Conservation (phyloP, 495 filamentous ascomycete species). For the Amphirosellinia nigrospora region DNA sequence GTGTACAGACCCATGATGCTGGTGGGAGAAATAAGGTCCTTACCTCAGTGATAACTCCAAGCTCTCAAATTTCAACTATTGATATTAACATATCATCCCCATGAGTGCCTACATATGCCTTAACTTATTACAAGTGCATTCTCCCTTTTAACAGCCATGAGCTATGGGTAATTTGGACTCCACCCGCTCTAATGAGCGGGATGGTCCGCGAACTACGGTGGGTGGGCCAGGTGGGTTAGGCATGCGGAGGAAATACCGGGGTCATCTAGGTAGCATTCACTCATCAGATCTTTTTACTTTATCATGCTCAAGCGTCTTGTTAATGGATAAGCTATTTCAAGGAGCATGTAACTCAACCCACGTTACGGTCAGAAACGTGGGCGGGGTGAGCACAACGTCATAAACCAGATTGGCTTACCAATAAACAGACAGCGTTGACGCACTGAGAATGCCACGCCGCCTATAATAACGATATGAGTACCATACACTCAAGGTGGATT, state of each 20-base stretch:
- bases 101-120: neutral
- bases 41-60: too few species aligned
- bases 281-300: neutral
- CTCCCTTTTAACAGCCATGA: neutral
- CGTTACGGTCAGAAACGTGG: neutral
- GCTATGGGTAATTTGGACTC: neutral
- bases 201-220: constrained; percentile 1
- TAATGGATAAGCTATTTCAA: neutral
- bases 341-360: neutral
- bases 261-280: neutral
- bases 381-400: neutral
- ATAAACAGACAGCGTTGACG: neutral
- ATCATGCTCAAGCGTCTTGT: neutral
- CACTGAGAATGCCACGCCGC: neutral
- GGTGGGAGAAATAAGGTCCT: too few species aligned
- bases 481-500: too few species aligned
- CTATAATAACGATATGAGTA: too few species aligned
- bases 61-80: too few species aligned
- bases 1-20: too few species aligned
- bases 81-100: neutral
- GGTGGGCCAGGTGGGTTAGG: neutral
- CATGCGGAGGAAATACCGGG: neutral
- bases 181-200: neutral
- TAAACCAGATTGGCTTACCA: neutral
- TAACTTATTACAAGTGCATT: neutral